Conservation (phyloP, 108 stramenopile genomes). For the Nitzschia sp. region DNA sequence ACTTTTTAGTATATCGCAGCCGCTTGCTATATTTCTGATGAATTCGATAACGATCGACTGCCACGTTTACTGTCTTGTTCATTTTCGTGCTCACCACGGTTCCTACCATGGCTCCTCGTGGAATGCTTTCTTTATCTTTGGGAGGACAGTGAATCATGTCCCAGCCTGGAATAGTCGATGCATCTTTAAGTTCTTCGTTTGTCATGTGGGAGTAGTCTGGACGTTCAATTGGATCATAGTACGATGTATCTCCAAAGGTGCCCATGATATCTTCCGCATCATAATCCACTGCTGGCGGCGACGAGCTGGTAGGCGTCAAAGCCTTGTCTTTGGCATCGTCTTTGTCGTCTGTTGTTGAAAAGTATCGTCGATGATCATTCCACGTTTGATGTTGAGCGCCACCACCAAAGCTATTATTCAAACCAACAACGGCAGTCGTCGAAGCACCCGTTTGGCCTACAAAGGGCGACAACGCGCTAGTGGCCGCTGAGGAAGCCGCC, state of each 20-base stretch:
- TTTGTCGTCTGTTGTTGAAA: neutral
- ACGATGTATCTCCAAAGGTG: slow-evolving; percentile 35
- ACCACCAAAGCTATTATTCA: too few relatives aligned
- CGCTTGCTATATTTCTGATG: slow-evolving; percentile 78
- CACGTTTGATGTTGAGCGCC: too few relatives aligned
- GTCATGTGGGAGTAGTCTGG: slow-evolving; percentile 48
- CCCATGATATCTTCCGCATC: slow-evolving; percentile 27
- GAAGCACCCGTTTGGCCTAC: neutral
- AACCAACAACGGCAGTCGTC: neutral
- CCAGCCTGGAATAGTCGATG: slow-evolving; percentile 78
- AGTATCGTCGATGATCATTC: slow-evolving; percentile 4
- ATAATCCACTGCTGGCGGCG: slow-evolving; percentile 3
- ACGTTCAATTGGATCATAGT: slow-evolving; percentile 27
- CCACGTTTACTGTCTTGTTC: slow-evolving; percentile 89
- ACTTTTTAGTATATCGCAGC: slow-evolving; percentile 71
- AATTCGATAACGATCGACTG: slow-evolving; percentile 78
- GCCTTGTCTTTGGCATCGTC: neutral
- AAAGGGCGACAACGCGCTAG: neutral
- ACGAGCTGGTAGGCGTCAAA: neutral
- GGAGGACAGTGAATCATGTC: slow-evolving; percentile 80
- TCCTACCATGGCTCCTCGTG: slow-evolving; percentile 79
- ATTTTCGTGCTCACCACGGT: slow-evolving; percentile 87
- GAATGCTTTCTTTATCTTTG: slow-evolving; percentile 40
- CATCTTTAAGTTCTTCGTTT: slow-evolving; percentile 69
- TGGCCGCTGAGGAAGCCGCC: neutral